Conservation (phyloP, 495 filamentous ascomycete species). For the Astrothelium macrocarpum region DNA sequence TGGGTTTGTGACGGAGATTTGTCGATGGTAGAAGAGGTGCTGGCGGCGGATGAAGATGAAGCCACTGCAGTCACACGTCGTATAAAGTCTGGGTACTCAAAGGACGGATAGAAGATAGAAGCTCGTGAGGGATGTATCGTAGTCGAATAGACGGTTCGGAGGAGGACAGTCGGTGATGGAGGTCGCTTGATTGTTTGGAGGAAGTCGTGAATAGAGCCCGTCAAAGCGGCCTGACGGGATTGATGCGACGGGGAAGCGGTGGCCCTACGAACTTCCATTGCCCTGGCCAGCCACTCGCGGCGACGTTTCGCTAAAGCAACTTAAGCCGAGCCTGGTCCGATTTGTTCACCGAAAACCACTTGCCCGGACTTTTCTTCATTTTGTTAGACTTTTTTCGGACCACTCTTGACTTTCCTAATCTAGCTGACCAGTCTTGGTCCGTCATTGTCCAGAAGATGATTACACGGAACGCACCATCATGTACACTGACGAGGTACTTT, state of each 20-base stretch:
- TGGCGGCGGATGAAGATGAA: background rate
- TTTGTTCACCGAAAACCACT: background rate
- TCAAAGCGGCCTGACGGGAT: constrained; percentile 7
- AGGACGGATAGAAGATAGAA: no score
- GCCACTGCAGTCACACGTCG: background rate
- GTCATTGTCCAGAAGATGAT: no score
- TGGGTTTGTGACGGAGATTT: background rate
- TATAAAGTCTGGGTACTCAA: background rate
- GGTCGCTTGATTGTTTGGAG: background rate
- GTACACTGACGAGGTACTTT: background rate
- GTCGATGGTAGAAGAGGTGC: background rate
- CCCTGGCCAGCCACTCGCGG: constrained; percentile 1
- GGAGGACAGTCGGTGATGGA: background rate
- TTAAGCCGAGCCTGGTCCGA: background rate
- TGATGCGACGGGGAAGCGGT: constrained; percentile 4
- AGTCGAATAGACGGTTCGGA: no score
- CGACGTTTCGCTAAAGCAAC: background rate
- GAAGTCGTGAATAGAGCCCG: background rate
- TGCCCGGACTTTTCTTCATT: background rate
- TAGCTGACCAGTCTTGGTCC: no score
- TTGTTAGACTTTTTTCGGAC: background rate
- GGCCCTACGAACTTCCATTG: no score
- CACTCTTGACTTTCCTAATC: background rate
- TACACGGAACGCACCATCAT: no score
- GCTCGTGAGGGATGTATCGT: no score